Evolutionary conservation across 164 flowering plant genomes (phyloP), one percentile per base, ranked within the genome.

Genomic region (Annona squamosa): DNA sequence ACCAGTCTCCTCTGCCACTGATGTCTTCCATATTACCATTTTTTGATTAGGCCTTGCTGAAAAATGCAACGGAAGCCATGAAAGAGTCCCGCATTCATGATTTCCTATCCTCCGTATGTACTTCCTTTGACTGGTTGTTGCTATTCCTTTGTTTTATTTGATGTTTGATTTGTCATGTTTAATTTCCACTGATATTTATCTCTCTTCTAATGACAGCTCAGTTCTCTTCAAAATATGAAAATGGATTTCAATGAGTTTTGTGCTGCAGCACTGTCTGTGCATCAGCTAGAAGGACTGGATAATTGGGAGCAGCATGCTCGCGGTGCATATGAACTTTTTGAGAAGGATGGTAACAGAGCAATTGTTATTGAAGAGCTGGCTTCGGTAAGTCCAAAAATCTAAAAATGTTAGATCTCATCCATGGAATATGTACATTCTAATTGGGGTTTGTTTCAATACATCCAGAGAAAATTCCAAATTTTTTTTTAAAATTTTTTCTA

Each of bases 231-330:
- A 69, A 92, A 87, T 81, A 86, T 95, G 86, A 88, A 86, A 74
- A 90, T 94, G 95, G 89, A 91, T 79, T 92, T 92, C 79, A 98
- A 90, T 79, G 99, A 94, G 76, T 92, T 92, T 69, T 89, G 95
- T 85, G 94, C 97, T 17, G 99, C 97, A 66, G 89, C 98, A 44
- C 68, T 90, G 48, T 92, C 91, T 72, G 93, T 92, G 46, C 86
- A 89, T 90, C 99, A 92, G 79, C 81, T 92, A 71, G 99, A 94
- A 83, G 90, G 92, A 19, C 86, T 90, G 62, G 97, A 89, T 67
- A 79, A 78, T 6, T 94, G 99, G 99, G 97, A 94, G 79, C 98
- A 94, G 76, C 96, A 86, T 77, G 97, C 94, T 64, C 91, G 97
- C 59, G 81, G 85, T 81, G 99, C 98, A 43, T 94, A 86, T 78